These are phyloP conservation scores for Lyophyllum decastes DNA, from an alignment of 768 basidiomycete genomes.

Conservation along the genomic window DNA sequence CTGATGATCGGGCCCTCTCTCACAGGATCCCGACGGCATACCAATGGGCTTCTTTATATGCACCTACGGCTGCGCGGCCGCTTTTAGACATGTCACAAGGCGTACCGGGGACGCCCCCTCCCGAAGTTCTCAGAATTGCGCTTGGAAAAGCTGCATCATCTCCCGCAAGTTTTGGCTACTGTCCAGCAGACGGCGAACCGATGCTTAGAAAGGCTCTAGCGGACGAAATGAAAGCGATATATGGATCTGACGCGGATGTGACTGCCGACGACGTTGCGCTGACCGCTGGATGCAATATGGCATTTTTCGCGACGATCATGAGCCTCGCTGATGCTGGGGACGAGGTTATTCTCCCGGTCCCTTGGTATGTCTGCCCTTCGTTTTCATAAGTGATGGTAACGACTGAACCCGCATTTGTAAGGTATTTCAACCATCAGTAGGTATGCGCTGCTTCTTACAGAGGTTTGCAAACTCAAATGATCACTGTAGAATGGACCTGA, in stretches of 20 bases:
- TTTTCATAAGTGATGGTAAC: background rate
- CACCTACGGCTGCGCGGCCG: conserved; percentile 39
- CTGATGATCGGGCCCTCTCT: background rate
- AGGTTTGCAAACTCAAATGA: background rate
- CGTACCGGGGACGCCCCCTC: conserved; percentile 68
- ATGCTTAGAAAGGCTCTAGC: conserved; percentile 51
- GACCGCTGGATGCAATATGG: conserved; percentile 74
- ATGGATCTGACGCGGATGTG: conserved; percentile 53
- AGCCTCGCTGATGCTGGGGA: conserved; percentile 68
- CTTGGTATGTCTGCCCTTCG: conserved; percentile 46
- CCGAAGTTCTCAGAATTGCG: conserved; percentile 47
- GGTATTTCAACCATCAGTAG: conserved; percentile 72
- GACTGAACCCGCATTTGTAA: conserved; percentile 14
- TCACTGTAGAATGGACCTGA: conserved; percentile 60
- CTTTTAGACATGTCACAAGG: conserved; percentile 78
- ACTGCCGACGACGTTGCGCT: conserved; percentile 59
- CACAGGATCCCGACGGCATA: conserved; percentile 59
- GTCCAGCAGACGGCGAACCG: conserved; percentile 58
- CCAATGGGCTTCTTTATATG: conserved; percentile 53
- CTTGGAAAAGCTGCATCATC: conserved; percentile 46
- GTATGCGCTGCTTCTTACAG: conserved; percentile 10
- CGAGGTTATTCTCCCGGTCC: conserved; percentile 71
- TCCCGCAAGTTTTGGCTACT: conserved; percentile 53
- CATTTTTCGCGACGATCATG: conserved; percentile 65
- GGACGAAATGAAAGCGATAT: conserved; percentile 61